phyloP scores from a whole-genome alignment of 805 yeast species.

The Kodamaea nitidulidarum region DNA sequence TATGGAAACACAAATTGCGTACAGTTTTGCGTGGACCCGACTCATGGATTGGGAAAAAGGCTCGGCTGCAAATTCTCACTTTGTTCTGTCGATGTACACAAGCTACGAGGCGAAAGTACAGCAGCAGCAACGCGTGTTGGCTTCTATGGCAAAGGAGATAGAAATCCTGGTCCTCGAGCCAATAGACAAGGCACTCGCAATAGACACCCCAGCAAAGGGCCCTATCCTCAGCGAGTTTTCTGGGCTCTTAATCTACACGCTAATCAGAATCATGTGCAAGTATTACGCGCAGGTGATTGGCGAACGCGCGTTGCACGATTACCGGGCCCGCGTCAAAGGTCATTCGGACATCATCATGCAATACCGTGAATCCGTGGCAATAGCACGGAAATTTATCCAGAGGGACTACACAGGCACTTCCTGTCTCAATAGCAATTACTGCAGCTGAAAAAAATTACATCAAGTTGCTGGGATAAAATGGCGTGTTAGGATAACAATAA shows the following conservation, averaged over 20 bases:
- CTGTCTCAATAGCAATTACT: no score
- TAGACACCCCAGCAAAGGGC: not conserved
- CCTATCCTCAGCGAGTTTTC: constrained; percentile 6
- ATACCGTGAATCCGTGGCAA: not conserved
- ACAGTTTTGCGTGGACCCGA: constrained; percentile 8
- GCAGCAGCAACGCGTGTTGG: constrained; percentile 2
- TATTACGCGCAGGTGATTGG: constrained; percentile 7
- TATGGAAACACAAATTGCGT: constrained; percentile 5
- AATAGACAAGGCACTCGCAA: constrained; percentile 3
- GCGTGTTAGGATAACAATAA: no score
- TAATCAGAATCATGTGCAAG: constrained; percentile 4
- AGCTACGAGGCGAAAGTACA: constrained; percentile 8
- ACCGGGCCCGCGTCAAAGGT: not conserved
- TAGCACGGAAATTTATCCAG: not conserved
- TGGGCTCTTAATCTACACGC: constrained; percentile 4
- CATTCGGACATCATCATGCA: not conserved
- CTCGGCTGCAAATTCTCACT: not conserved
- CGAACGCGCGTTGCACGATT: constrained; percentile 1
- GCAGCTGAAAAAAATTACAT: no score
- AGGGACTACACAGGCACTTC: no score
- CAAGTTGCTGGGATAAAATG: no score
- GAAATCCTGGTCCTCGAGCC: not conserved
- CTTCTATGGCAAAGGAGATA: not conserved
- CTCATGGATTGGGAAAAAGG: constrained; percentile 4
- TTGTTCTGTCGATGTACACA: constrained; percentile 10